Evolutionary conservation across 2,329 filamentous ascomycete species (phyloP).

Genomic region (Diplodia sapinea): DNA sequence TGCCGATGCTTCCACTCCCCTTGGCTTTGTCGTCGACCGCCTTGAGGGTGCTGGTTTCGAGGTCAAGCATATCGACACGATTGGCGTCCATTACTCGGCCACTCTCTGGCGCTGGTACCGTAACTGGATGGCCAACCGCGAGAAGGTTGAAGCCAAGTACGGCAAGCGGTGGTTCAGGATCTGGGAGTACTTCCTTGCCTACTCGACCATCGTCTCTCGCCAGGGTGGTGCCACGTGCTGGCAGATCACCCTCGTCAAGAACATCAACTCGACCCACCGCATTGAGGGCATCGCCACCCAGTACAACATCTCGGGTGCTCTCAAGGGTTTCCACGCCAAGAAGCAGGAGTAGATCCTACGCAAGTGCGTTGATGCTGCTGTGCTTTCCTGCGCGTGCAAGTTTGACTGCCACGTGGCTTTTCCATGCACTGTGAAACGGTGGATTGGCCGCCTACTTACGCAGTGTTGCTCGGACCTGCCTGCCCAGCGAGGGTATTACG

Average conservation of each 20-base stretch:
- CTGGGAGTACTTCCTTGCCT: constrained; percentile 91
- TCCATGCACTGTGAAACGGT: not conserved
- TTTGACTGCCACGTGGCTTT: not conserved
- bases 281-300: constrained; percentile 74
- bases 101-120: constrained; percentile 98
- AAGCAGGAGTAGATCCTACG: constrained; percentile 6
- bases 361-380: constrained; percentile 6
- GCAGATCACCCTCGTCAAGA: constrained; percentile 87
- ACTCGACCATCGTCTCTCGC: constrained; percentile 80
- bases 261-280: constrained; percentile 85
- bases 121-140: constrained; percentile 94
- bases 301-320: constrained; percentile 70
- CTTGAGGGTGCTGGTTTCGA: constrained; percentile 89
- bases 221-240: constrained; percentile 85
- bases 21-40: constrained; percentile 83
- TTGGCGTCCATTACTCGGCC: constrained; percentile 95
- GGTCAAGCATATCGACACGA: constrained; percentile 88
- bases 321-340: constrained; percentile 56
- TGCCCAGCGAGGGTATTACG: not conserved
- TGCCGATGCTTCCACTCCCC: constrained; percentile 91
- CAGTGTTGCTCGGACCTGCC: not conserved
- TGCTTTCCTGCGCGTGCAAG: not conserved
- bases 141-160: constrained; percentile 94
- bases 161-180: constrained; percentile 95
- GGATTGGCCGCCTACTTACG: no score